Percentiles rank a stretch among this genome's conserved stretches.
Evolutionary conservation across 2,329 filamentous ascomycete genomes (phyloP).

Genomic region (Cylindrodendrum hubeiense): DNA sequence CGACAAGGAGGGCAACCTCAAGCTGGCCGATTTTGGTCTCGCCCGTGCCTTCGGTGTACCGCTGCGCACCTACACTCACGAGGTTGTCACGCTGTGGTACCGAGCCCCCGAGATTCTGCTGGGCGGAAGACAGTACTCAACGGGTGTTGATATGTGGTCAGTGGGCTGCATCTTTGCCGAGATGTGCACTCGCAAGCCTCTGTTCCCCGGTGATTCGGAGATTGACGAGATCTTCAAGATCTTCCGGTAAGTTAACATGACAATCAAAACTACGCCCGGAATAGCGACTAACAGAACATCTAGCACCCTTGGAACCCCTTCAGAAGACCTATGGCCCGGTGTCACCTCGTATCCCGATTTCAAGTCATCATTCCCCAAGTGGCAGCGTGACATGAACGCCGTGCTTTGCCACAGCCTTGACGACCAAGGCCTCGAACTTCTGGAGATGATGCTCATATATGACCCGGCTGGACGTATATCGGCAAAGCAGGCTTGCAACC

Average conservation of each 20-base stretch:
- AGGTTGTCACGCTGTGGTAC: slow-evolving; percentile 96
- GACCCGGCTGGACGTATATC: slow-evolving; percentile 90
- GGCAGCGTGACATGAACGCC: slow-evolving; percentile 77
- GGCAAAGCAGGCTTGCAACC: slow-evolving; percentile 86
- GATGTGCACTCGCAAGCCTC: slow-evolving; percentile 93
- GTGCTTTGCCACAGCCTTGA: slow-evolving; percentile 81
- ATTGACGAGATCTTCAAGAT: slow-evolving; percentile 61
- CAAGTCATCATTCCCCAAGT: slow-evolving; percentile 93
- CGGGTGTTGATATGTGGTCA: slow-evolving; percentile 96
- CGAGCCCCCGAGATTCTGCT: slow-evolving; percentile 91
- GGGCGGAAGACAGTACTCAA: slow-evolving; percentile 91
- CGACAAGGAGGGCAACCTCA: slow-evolving; percentile 87
- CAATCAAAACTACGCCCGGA: neutral
- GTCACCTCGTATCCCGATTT: slow-evolving; percentile 96
- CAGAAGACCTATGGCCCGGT: slow-evolving; percentile 86
- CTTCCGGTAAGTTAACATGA: slow-evolving; percentile 74
- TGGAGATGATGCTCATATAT: slow-evolving; percentile 82
- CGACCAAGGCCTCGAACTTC: slow-evolving; percentile 75
- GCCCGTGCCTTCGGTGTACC: slow-evolving; percentile 93
- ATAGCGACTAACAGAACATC: slow-evolving; percentile 20
- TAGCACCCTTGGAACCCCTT: slow-evolving; percentile 84
- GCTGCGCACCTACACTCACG: slow-evolving; percentile 91
- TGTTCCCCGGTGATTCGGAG: slow-evolving; percentile 90
- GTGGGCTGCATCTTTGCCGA: slow-evolving; percentile 95
- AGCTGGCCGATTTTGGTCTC: slow-evolving; percentile 90